These are phyloP conservation scores for Forsythia viridissima DNA, from an alignment of 257 asterid genomes.

Conservation along the genomic window DNA sequence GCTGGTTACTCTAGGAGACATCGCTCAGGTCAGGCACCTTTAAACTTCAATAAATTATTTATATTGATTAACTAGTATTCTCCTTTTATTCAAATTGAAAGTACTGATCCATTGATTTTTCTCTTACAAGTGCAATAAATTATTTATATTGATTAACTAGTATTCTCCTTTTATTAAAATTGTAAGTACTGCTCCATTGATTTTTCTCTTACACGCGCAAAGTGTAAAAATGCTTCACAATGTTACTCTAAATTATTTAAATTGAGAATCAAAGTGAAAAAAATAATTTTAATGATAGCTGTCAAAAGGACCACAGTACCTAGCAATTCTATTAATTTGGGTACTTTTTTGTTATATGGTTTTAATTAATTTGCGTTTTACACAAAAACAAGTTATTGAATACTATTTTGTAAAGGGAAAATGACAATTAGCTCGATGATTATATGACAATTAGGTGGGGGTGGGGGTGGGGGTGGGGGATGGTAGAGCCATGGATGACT, in stretches of 20 bases:
- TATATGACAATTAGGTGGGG: background rate
- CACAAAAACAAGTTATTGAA: constrained; percentile 5
- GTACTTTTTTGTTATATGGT: background rate
- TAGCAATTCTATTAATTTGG: constrained; percentile 6
- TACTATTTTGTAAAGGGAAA: constrained; percentile 4
- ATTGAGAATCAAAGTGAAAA: background rate
- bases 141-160: background rate
- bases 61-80: background rate
- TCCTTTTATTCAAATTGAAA: background rate
- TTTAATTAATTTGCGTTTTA: constrained; percentile 14
- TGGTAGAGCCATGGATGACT: no score
- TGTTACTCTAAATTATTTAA: background rate
- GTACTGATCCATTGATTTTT: background rate
- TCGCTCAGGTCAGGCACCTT: constrained; percentile 57
- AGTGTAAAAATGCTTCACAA: background rate
- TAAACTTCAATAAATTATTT: background rate
- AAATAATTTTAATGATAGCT: background rate
- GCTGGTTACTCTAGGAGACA: constrained; percentile 71
- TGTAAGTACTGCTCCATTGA: background rate
- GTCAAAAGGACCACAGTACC: constrained; percentile 26
- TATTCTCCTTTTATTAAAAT: background rate
- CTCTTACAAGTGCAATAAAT: background rate
- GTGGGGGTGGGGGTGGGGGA: no score
- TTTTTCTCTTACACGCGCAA: background rate
- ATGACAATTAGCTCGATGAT: constrained; percentile 19